These are phyloP conservation scores for Leccinellum rugosiceps DNA, from an alignment of 768 basidiomycete genomes.

Conservation along the genomic window DNA sequence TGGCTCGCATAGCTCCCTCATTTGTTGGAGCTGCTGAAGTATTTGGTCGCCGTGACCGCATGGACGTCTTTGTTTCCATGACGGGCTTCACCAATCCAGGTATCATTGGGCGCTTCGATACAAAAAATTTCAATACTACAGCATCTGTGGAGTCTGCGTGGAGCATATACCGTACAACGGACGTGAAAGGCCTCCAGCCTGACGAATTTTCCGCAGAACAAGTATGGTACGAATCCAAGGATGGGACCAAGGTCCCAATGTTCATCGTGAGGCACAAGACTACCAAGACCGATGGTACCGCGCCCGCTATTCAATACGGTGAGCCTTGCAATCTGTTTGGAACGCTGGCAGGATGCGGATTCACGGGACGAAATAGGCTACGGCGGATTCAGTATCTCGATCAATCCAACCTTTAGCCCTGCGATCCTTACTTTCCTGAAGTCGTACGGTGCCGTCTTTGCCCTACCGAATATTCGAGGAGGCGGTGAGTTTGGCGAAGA, in stretches of 20 bases:
- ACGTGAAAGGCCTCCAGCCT: slow-evolving; percentile 56
- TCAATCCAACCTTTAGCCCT: slow-evolving; percentile 71
- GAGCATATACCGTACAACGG: slow-evolving; percentile 55
- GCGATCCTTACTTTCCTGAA: slow-evolving; percentile 71
- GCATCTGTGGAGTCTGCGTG: slow-evolving; percentile 46
- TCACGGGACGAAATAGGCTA: slow-evolving; percentile 47
- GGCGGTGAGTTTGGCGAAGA: slow-evolving; percentile 80
- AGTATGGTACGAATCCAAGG: slow-evolving; percentile 78
- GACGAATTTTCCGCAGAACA: slow-evolving; percentile 72
- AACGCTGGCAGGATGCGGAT: not conserved
- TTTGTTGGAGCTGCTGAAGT: slow-evolving; percentile 65
- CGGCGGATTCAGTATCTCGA: slow-evolving; percentile 75
- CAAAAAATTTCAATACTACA: slow-evolving; percentile 31
- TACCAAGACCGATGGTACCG: slow-evolving; percentile 68
- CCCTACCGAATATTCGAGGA: slow-evolving; percentile 58
- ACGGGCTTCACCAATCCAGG: slow-evolving; percentile 73
- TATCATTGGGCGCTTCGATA: slow-evolving; percentile 61
- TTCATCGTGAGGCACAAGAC: slow-evolving; percentile 76
- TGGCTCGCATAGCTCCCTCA: slow-evolving; percentile 57
- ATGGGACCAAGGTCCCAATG: slow-evolving; percentile 82
- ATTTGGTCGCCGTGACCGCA: slow-evolving; percentile 47
- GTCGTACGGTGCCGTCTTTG: slow-evolving; percentile 64
- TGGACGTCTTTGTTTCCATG: slow-evolving; percentile 62
- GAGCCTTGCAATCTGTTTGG: slow-evolving; percentile 4
- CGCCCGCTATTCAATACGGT: slow-evolving; percentile 79